Evolutionary conservation across 805 yeast genomes (phyloP), one percentile per base, ranked within the genome.

Genomic region (Zygosaccharomyces kombuchaensis): DNA sequence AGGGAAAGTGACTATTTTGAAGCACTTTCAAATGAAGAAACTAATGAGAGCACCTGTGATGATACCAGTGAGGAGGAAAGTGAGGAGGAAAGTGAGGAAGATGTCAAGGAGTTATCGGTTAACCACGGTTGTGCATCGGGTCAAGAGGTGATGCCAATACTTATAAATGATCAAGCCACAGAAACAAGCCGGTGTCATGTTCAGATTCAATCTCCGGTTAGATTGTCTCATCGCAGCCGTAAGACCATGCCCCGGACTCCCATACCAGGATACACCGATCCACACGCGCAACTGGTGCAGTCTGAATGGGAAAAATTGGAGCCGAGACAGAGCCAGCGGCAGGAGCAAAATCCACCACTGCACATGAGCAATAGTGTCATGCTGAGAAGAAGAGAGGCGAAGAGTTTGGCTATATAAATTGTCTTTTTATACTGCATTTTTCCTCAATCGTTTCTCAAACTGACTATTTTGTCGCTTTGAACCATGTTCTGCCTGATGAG

Each of bases 311-410:
- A 31, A 32, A 19, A 36, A 10, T 31, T 32, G 25, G 36, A 38
- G 19, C 27, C 17, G 21, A 32, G 12, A 17, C 37, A 38, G 22
- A 25, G 36, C 32, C 17, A 42, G 39, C 16, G 42, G 34, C 26
- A 40, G 30, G 29, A 34, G 46, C 37, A 35, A 44, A 27, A 38
- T 37, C 12, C 41, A 43, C 26, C 53, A 27, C 40, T 60, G 9
- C 54, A 57, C 29, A 49, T 60, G 55, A 30, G 54, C 17, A 50
- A 57, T 37, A 60, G 65, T 26, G 52, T 63, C n/a, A 55, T 60
- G 60, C 45, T 60, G 34, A 55, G 53, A 41, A 58, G 63, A 40
- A 53, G 65, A 35, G 53, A 45, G 32, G 44, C 56, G 2, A 49
- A 51, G 36, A 43, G 45, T 31, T 25, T 44, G 42, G 48, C 47